Evolutionary conservation across 208 protist genomes (phyloP), one percentile per base, ranked within the genome.

Genomic region (Crithidia bombi): DNA sequence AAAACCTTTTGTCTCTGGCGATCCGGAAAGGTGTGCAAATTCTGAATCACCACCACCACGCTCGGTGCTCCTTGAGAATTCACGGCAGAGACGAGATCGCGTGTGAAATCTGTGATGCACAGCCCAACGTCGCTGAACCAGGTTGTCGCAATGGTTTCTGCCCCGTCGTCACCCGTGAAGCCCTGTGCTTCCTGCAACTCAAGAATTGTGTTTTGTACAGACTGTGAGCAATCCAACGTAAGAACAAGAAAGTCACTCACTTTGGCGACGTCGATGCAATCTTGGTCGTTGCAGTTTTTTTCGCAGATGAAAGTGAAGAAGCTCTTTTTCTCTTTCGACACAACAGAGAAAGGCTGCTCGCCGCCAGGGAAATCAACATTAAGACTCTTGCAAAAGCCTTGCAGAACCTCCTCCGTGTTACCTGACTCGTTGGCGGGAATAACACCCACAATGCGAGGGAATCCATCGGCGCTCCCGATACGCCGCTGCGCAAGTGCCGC

Each of bases 41-140:
- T 92, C 39, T 93, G 88, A 47, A 96, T 78, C 10, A 87, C 66
- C 3, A 96, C 91, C 4, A 86, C 81, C 64, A 94, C 50, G 57
- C 70, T 88, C 5, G 91, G 84, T 7, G 83, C 67, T 6, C 91
- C 88, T 64, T 96, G 91, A 14, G 81, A 72, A 68, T 96, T 96
- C 19, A 96, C 64, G 36, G 83, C 46, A 2, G 86, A 68, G 39
- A 96, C 81, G 12, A 96, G 58, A 17, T 91, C 83, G 47, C 91
- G 87, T 15, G 91, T 96, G 69, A 86, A 93, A 41, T 93, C 88
- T 0, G 91, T 96, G 64, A 96, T 93, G 63, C 91, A 96, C 3
- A 96, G 54, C 1, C 91, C 91, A 46, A 93, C 72, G 51, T 96
- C 89, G 49, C 83, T 89, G 75, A 89, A 94, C 89, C 91, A 96